Evolutionary conservation across 1,284 basidiomycete genomes (phyloP), one percentile per base, ranked within the genome.

Genomic region (Pseudozyma flocculosa): DNA sequence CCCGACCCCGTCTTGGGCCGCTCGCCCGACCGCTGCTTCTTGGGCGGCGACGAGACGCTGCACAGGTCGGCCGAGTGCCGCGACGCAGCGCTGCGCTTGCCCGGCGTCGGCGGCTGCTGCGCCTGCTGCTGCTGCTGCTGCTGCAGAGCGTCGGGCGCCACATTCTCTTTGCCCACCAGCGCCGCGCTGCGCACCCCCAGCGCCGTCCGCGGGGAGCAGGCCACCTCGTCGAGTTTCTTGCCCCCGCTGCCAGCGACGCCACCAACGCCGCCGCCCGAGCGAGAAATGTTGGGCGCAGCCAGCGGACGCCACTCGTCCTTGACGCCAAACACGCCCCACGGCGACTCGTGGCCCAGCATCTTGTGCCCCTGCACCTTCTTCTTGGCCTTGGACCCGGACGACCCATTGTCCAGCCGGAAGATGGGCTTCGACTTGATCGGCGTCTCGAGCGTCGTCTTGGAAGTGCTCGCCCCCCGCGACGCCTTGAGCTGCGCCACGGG

Each of bases 301-400:
- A 64, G 50, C 4, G 61, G 61, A 40, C 59, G 60, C 57, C 61
- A 64, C 2, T 54, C 61, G 14, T 60, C 61, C 41, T 56, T 60
- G 37, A 5, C 50, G 2, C 61, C 57, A 37, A 64, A 60, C 10
- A 64, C 57, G 13, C 61, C 61, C 61, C 61, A 64, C 1, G 54
- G 57, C 26, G 61, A 56, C 19, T 57, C 36, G 32, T 51, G 29
- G 4, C 53, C 50, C 18, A 45, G 56, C 57, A 60, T 60, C 48
- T 57, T 60, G 43, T 64, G 56, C 13, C 61, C 61, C 36, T 56
- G 53, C 7, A 56, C 57, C 40, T 52, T 54, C 34, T 59, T 64
- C 38, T 54, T 56, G 32, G 3, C 14, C 7, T 17, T 34, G 26
- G 7, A 7, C 7, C 26, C 11, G 3, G 48, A 42, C 15, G 61